Evolutionary conservation across 73 alveolate species (phyloP), one percentile per base, ranked within the genome.

Genomic region (Vitrella brassicaformis): DNA sequence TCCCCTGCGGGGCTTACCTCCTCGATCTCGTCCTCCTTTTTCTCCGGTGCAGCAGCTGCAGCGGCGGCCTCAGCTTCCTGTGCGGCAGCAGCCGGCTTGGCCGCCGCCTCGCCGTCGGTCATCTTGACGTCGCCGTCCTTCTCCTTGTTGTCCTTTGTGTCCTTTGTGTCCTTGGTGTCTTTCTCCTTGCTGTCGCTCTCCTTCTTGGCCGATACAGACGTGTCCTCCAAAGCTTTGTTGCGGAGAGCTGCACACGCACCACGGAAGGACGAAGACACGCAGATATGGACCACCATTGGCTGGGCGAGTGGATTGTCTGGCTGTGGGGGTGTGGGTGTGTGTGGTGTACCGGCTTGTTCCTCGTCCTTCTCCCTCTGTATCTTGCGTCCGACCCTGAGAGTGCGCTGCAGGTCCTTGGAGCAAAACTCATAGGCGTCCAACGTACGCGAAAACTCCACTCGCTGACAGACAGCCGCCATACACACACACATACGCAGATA

Each of bases 401-500:
- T 31, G 71, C 84, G 89, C 81, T 89, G 86, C 0, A 92, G 88
- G 66, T 86, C 94, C 31, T 91, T 95, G 8, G 94, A 72, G 71
- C 95, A 91, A 85, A 85, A 80, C 77, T 89, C 95, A 73, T 89
- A 91, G 71, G 86, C 45, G 80, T 91, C 97, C 29, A 91, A 73
- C 31, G 86, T 85, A 85, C 87, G 89, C 0, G 97, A 91, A 90
- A 91, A 91, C 22, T 82, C 32, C 28, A 91, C 94, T 29, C 32
- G 70, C n/a, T n/a, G n/a, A n/a, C n/a, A n/a, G n/a, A n/a, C n/a
- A n/a, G n/a, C n/a, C n/a, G n/a, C n/a, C n/a, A n/a, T n/a, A n/a
- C n/a, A n/a, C n/a, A n/a, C n/a, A n/a, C n/a, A n/a, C n/a, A n/a
- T n/a, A n/a, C n/a, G n/a, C n/a, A n/a, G n/a, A n/a, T n/a, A n/a